These are phyloP conservation scores for Retiboletus flavoniger DNA, from an alignment of 1,284 basidiomycete genomes.

Conservation along the genomic window DNA sequence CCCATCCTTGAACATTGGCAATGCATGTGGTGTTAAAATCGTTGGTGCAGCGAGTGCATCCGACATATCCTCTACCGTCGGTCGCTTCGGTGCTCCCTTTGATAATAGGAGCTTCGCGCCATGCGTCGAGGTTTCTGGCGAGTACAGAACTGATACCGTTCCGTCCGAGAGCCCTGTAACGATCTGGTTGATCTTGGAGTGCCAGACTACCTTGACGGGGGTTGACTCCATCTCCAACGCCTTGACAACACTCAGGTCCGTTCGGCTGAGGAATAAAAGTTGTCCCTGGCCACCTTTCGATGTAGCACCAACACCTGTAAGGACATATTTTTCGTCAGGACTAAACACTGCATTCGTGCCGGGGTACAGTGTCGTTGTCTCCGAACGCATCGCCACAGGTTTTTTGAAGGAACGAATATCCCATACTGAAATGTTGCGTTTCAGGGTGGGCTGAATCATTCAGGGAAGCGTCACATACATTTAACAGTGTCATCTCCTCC, in stretches of 20 bases:
- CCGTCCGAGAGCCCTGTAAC: constrained; percentile 87
- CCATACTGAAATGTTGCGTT: constrained; percentile 68
- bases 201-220: constrained; percentile 89
- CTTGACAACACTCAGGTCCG: constrained; percentile 66
- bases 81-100: constrained; percentile 70
- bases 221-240: constrained; percentile 67
- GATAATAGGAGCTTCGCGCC: constrained; percentile 88
- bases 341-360: constrained; percentile 93
- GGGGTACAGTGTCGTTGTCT: constrained; percentile 79
- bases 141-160: constrained; percentile 86
- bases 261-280: constrained; percentile 72
- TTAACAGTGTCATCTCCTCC: constrained; percentile 95
- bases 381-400: constrained; percentile 67
- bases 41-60: constrained; percentile 77
- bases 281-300: constrained; percentile 67
- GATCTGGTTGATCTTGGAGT: constrained; percentile 98
- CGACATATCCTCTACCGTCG: constrained; percentile 80
- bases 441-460: constrained; percentile 2
- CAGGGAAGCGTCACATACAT: constrained; percentile 52
- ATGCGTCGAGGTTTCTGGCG: constrained; percentile 80
- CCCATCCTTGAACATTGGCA: constrained; percentile 87
- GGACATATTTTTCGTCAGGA: constrained; percentile 82
- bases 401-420: constrained; percentile 87
- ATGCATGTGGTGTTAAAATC: constrained; percentile 86
- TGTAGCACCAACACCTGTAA: constrained; percentile 76